A percentile compares a stretch with the other conserved stretches of the same genome.
Conservation (phyloP, 2,329 filamentous ascomycete genomes). For the Penicillium sp. region DNA sequence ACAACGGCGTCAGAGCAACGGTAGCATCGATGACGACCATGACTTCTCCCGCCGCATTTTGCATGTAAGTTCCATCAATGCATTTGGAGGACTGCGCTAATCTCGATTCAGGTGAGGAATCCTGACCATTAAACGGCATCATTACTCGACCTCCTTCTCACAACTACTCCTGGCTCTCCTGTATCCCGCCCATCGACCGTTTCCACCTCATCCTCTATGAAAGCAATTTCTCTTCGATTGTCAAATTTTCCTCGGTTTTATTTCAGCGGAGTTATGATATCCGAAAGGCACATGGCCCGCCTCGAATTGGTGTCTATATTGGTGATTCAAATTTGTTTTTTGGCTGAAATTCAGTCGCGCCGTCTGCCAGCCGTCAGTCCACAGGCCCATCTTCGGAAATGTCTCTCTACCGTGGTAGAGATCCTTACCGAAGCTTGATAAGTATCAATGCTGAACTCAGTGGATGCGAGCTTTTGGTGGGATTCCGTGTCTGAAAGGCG, state of each 20-base stretch:
- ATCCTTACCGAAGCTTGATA: too few relatives aligned
- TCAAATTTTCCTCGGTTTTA: conserved; percentile 19
- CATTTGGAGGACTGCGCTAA: neutral
- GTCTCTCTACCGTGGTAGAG: too few relatives aligned
- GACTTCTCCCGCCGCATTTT: conserved; percentile 95
- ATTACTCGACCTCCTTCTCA: neutral
- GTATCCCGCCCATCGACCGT: conserved; percentile 10
- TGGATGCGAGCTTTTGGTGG: conserved; percentile 3
- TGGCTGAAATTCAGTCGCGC: neutral
- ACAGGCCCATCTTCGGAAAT: too few relatives aligned
- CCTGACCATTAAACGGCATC: conserved; percentile 26
- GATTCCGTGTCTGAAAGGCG: conserved; percentile 14
- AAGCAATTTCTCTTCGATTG: conserved; percentile 9
- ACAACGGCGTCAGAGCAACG: conserved; percentile 79
- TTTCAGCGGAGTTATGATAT: conserved; percentile 31
- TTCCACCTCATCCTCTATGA: conserved; percentile 13
- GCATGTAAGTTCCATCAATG: conserved; percentile 57
- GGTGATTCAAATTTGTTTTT: conserved; percentile 1
- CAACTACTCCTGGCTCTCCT: conserved; percentile 1
- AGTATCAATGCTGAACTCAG: conserved; percentile 1
- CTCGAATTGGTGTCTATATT: conserved; percentile 15
- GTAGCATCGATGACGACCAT: conserved; percentile 93
- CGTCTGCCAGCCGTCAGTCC: too few relatives aligned
- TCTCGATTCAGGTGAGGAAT: conserved; percentile 30
- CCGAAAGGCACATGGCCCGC: conserved; percentile 17